These are phyloP conservation scores for Colletotrichum brevisporum DNA, from an alignment of 2,329 filamentous ascomycete species.

Conservation along the genomic window DNA sequence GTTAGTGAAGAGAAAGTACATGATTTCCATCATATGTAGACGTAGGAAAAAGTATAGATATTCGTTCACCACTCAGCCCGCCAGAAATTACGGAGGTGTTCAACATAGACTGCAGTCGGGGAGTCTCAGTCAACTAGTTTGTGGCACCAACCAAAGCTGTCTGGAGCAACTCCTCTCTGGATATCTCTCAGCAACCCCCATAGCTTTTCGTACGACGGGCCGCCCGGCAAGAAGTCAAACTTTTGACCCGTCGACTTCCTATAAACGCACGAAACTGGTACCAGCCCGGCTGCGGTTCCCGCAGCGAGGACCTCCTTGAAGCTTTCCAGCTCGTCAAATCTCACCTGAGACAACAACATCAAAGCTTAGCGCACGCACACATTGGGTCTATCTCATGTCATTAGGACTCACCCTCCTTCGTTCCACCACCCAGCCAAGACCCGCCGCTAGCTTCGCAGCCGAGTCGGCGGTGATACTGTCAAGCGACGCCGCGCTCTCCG, in stretches of 20 bases:
- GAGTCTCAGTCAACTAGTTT: background rate
- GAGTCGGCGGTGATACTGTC: conserved; percentile 21
- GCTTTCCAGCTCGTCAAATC: conserved; percentile 5
- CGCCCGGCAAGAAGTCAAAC: background rate
- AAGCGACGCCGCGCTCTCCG: conserved; percentile 6
- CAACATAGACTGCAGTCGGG: too few species aligned
- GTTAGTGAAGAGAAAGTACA: too few species aligned
- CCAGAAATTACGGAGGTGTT: background rate
- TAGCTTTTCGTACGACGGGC: background rate
- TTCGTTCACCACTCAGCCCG: background rate
- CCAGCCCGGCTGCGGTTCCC: conserved; percentile 17
- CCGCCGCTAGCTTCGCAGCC: background rate
- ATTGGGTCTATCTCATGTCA: background rate
- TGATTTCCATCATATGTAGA: too few species aligned
- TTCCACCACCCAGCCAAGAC: conserved; percentile 10
- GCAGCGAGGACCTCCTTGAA: conserved; percentile 24
- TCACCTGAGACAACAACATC: background rate
- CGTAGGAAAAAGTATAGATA: too few species aligned
- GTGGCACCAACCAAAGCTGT: conserved; percentile 13
- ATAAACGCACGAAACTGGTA: conserved; percentile 11
- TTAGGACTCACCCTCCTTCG: background rate
- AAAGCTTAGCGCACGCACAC: background rate
- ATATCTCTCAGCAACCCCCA: conserved; percentile 11
- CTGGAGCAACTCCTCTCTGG: conserved; percentile 1
- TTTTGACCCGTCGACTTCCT: conserved; percentile 20